phyloP scores from a whole-genome alignment of 257 asterid species.

The Solanum appendiculatum region DNA sequence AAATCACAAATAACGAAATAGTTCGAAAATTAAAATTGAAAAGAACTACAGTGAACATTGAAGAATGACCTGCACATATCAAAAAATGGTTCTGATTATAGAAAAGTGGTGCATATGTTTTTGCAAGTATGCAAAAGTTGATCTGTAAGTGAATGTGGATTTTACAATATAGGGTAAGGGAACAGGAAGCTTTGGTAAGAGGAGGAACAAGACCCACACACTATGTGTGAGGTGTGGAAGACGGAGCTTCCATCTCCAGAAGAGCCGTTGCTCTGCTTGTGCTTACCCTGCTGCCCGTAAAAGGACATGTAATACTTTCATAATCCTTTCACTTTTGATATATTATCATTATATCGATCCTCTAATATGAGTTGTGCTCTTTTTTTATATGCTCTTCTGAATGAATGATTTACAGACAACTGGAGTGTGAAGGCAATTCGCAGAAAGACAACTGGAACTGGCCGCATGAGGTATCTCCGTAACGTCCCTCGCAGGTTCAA shows the following conservation, averaged over 20 bases:
- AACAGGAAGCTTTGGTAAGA: constrained; percentile 59
- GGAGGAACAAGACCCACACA: constrained; percentile 65
- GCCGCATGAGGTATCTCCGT: constrained; percentile 80
- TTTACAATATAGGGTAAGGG: constrained; percentile 43
- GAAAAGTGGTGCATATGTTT: neutral
- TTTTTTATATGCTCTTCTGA: neutral
- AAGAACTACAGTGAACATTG: neutral
- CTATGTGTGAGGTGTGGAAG: constrained; percentile 59
- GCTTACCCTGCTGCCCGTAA: constrained; percentile 63
- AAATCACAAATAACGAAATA: neutral
- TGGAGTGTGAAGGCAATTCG: constrained; percentile 89
- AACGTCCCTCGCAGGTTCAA: constrained; percentile 66
- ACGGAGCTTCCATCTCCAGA: constrained; percentile 58
- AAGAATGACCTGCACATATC: neutral
- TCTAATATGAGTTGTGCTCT: neutral
- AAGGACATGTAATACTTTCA: constrained; percentile 31
- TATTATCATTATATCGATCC: neutral
- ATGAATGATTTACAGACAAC: constrained; percentile 17
- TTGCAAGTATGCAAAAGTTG: neutral
- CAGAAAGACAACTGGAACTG: constrained; percentile 79
- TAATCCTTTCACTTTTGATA: neutral
- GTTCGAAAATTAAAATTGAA: neutral
- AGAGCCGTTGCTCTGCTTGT: constrained; percentile 62
- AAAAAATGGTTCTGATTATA: neutral
- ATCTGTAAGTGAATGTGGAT: neutral